phyloP scores from a whole-genome alignment of 2,329 filamentous ascomycete species.

The Ophiostoma montium region DNA sequence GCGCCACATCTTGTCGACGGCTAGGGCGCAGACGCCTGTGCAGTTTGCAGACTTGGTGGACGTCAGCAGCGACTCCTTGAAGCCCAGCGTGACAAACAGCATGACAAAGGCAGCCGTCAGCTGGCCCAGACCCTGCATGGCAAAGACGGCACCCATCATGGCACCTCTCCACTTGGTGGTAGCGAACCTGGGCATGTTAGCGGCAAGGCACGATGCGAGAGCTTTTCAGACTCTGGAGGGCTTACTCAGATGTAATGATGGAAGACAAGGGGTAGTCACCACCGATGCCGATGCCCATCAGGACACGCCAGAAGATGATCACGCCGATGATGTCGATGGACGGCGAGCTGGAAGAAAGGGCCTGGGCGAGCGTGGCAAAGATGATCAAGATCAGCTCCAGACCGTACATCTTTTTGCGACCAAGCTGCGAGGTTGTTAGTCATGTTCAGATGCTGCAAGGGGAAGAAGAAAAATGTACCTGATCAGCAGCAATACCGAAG shows the following conservation, averaged over 20 bases:
- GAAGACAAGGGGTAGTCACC: conserved; percentile 72
- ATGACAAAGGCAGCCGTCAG: conserved; percentile 62
- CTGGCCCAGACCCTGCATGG: conserved; percentile 77
- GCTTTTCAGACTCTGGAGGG: not conserved
- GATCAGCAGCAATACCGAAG: conserved; percentile 65
- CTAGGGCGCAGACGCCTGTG: conserved; percentile 46
- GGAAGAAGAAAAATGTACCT: conserved; percentile 10
- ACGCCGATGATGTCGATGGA: conserved; percentile 49
- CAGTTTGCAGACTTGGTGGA: conserved; percentile 42
- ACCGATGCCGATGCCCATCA: conserved; percentile 60
- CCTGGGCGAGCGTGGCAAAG: conserved; percentile 59
- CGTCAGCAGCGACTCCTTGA: conserved; percentile 46
- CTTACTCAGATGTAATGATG: conserved; percentile 63
- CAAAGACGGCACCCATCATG: conserved; percentile 79
- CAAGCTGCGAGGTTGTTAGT: conserved; percentile 9
- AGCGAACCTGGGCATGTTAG: conserved; percentile 37
- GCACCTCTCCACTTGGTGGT: conserved; percentile 75
- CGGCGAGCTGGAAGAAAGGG: conserved; percentile 48
- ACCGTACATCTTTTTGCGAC: conserved; percentile 49
- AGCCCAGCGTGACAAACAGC: conserved; percentile 58
- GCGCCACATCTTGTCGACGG: conserved; percentile 82
- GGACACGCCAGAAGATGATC: conserved; percentile 68
- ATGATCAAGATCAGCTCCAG: conserved; percentile 70
- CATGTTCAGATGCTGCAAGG: not conserved
- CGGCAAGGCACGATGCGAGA: not conserved